A percentile compares a stretch with the other conserved stretches of the same genome.
These are phyloP conservation scores for Abrus pulchellus DNA, from an alignment of 306 rosid species.

Conservation along the genomic window DNA sequence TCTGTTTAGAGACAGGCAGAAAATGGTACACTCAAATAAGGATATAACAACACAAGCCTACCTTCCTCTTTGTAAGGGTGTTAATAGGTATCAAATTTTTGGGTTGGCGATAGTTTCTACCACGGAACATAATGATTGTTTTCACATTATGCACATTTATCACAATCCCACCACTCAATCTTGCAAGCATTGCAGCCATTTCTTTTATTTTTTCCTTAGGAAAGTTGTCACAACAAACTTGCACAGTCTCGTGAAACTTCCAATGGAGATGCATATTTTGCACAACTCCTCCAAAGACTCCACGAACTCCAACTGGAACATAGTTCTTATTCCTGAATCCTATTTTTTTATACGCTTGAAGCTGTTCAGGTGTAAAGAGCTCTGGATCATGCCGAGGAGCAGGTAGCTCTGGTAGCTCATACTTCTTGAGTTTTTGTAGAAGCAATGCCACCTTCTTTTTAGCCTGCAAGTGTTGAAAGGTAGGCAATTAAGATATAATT, in stretches of 20 bases:
- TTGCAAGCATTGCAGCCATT: conserved; percentile 96
- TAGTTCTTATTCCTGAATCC: conserved; percentile 95
- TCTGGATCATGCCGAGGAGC: conserved; percentile 93
- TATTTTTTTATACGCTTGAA: conserved; percentile 88
- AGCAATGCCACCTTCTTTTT: conserved; percentile 96
- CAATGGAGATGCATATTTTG: conserved; percentile 99
- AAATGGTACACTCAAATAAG: conserved; percentile 24
- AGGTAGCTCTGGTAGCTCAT: conserved; percentile 94
- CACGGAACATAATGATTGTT: conserved; percentile 98
- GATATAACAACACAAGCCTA: conserved; percentile 46
- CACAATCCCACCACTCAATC: conserved; percentile 95
- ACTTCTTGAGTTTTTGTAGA: conserved; percentile 91
- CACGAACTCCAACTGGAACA: conserved; percentile 98
- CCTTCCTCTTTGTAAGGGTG: conserved; percentile 99
- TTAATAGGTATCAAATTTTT: conserved; percentile 94
- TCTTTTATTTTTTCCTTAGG: conserved; percentile 97
- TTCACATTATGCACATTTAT: conserved; percentile 84
- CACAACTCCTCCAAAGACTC: conserved; percentile 99
- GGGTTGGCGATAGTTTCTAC: conserved; percentile 97
- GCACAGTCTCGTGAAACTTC: conserved; percentile 99
- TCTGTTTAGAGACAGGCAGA: background rate
- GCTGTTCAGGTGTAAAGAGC: conserved; percentile 85
- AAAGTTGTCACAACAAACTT: conserved; percentile 98
- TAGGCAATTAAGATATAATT: conserved; percentile 36
- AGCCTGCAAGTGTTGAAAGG: conserved; percentile 67